These are phyloP conservation scores for Perilla frutescens DNA, from an alignment of 257 asterid genomes.

Conservation along the genomic window DNA sequence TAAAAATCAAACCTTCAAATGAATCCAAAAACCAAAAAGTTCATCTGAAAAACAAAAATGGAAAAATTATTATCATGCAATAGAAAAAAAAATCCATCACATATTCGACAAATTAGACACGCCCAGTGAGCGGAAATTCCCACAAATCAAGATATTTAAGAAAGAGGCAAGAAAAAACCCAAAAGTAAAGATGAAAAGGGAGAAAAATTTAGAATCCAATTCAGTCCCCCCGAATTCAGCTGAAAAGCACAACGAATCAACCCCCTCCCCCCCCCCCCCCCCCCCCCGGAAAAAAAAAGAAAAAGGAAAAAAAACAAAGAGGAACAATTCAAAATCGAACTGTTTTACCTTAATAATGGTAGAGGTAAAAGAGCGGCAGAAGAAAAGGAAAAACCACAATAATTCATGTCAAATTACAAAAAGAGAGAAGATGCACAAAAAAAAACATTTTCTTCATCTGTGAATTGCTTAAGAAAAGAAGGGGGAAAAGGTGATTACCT, in stretches of 20 bases:
- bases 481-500: conserved; percentile 37
- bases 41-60: conserved; percentile 35
- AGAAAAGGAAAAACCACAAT: conserved; percentile 27
- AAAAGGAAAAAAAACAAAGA: conserved; percentile 14
- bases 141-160: neutral
- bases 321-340: conserved; percentile 2
- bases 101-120: neutral
- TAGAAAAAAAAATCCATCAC: neutral
- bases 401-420: conserved; percentile 11
- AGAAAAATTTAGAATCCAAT: conserved; percentile 8
- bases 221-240: conserved; percentile 5
- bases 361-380: neutral
- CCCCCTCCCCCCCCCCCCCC: too few species aligned
- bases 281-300: neutral
- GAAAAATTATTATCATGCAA: conserved; percentile 26
- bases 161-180: neutral
- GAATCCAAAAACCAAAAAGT: conserved; percentile 31
- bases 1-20: conserved; percentile 24
- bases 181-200: neutral
- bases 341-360: conserved; percentile 32
- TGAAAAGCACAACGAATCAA: neutral
- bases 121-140: conserved; percentile 12
- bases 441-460: neutral
- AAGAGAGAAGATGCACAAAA: neutral
- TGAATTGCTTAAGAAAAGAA: conserved; percentile 22